Conservation (phyloP, 106 monocot species). For the Acanthochlamys bracteata region DNA sequence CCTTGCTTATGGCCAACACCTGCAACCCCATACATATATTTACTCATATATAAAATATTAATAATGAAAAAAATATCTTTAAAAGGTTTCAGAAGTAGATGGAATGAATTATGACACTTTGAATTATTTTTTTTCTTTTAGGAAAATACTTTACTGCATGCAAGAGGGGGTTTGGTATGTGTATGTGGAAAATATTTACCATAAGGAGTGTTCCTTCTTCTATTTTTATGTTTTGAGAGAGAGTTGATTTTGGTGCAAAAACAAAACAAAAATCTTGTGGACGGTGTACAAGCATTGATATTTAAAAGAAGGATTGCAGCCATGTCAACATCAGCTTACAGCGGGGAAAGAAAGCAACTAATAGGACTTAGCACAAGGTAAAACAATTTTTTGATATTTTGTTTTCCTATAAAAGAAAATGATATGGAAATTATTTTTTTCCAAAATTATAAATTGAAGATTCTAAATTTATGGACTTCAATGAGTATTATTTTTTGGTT, state of each 20-base stretch:
- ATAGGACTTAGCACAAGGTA: constrained; percentile 1
- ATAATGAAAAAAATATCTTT: not conserved
- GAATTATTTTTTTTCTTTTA: not conserved
- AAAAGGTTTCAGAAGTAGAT: not conserved
- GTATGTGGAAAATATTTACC: not conserved
- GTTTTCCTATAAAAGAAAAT: not conserved
- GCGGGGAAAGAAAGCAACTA: constrained; percentile 13
- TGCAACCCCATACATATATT: not conserved
- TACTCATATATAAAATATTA: not conserved
- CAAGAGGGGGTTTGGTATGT: constrained; percentile 7
- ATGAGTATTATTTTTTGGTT: too few relatives aligned
- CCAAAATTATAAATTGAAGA: too few relatives aligned
- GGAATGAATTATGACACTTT: not conserved
- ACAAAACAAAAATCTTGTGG: not conserved
- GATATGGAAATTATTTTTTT: not conserved
- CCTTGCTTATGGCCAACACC: constrained; percentile 17
- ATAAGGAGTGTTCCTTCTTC: not conserved
- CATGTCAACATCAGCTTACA: constrained; percentile 10
- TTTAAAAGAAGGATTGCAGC: not conserved
- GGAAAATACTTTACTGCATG: not conserved
- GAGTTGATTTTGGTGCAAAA: not conserved
- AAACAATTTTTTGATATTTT: not conserved
- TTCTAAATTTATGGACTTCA: too few relatives aligned
- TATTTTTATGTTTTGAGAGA: not conserved
- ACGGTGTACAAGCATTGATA: constrained; percentile 5